Evolutionary conservation across 2,329 filamentous ascomycete species (phyloP), one percentile per base, ranked within the genome.

Genomic region (Hortaea sp.): DNA sequence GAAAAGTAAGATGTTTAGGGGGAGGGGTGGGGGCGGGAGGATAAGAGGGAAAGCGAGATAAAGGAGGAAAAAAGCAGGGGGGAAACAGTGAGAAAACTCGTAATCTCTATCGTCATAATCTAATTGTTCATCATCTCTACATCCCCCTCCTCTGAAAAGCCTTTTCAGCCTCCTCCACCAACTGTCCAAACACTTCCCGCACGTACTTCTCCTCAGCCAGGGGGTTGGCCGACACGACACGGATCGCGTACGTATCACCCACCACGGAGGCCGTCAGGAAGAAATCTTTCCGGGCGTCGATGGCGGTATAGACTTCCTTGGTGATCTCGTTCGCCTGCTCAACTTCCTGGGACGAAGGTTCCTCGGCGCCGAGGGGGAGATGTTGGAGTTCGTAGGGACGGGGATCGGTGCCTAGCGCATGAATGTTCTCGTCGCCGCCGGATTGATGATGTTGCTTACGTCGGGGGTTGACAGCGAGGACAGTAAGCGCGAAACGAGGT

Each of bases 241-340:
- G 75, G 50, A 97, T 94, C 1, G 84, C 82, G 64, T 87, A 87
- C 13, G 80, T 72, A 1, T 80, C 84, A 6, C 78, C 79, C 9
- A 94, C 74, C 4, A 88, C 77, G 1, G 82, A 84, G 38, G 81
- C 83, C 0, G 88, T 95, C 27, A 95, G 69, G 66, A 87, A 95
- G 46, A 94, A 84, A 64, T 87, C 79, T 1, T 87, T 87, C 6
- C 76, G 70, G 3, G 72, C 70, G 57, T 94, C 90, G 29, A 95
- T 76, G 27, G 71, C 65, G 58, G 92, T 84, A 57, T 86, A 90
- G 9, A 94, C 77, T 46, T 75, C 73, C 65, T 84, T 84, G 0
- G 88, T 94, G 7, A 85, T 60, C 13, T 66, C 69, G 55, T 92
- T 88, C 9, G 77, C 74, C 49, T 76, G 72, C 46, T 78, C 74